phyloP scores from a whole-genome alignment of 2,329 filamentous ascomycete genomes.

The Apiospora phragmitis region DNA sequence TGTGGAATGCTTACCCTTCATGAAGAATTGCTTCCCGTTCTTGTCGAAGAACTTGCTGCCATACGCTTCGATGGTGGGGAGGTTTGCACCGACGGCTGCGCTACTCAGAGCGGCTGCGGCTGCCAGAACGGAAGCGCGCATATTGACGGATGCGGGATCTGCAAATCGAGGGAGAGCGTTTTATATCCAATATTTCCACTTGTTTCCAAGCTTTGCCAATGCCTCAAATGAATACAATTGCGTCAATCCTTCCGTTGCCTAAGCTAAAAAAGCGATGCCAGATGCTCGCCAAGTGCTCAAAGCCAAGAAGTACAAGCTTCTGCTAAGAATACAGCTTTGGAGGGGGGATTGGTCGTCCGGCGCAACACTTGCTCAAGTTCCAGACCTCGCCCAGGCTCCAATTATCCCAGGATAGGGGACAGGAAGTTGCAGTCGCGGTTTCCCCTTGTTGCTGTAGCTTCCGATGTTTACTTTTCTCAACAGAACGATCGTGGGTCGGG shows the following conservation, averaged over 20 bases:
- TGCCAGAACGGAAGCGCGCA: constrained; percentile 37
- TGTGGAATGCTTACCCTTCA: constrained; percentile 64
- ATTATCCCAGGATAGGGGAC: neutral
- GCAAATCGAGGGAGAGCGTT: neutral
- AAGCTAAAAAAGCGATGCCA: neutral
- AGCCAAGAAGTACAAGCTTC: neutral
- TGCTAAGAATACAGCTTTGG: neutral
- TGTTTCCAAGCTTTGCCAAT: constrained; percentile 1
- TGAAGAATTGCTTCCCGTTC: constrained; percentile 79
- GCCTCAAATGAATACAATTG: neutral
- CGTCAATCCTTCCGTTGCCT: neutral
- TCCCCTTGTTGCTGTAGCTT: neutral
- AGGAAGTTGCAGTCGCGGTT: neutral
- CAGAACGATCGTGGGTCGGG: constrained; percentile 5
- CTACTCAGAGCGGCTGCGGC: constrained; percentile 36
- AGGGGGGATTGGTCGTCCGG: neutral
- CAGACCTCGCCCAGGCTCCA: neutral
- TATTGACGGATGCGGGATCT: constrained; percentile 23
- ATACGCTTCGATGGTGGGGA: constrained; percentile 54
- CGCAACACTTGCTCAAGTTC: neutral
- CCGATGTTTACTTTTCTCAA: neutral
- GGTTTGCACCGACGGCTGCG: constrained; percentile 36
- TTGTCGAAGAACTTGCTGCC: constrained; percentile 85
- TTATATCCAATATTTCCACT: neutral
- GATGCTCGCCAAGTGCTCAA: neutral